Evolutionary conservation across 345 rosid species (phyloP), one percentile per base, ranked within the genome.

Genomic region (Melastoma malabathricum): DNA sequence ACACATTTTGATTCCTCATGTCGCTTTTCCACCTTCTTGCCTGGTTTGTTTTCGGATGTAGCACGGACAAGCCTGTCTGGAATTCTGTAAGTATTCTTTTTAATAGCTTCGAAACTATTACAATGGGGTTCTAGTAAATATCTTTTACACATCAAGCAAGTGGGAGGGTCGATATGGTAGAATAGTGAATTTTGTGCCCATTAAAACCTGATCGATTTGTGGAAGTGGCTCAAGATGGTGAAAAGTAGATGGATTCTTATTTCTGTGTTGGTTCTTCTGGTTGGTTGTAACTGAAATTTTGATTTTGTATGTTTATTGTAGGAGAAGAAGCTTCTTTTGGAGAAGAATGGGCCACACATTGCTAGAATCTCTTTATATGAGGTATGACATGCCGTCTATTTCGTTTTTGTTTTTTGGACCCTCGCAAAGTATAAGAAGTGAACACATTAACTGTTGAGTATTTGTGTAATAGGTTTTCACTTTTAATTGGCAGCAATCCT

Each of bases 281-380:
- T 25, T 15, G n/a, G 16, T 22, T 25, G 48, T 45, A 7, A 17
- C 27, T 10, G 29, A 39, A 39, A 46, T 56, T 34, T 43, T 54
- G 48, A 38, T 22, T 17, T 57, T 43, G 27, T 61, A 64, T 46
- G 52, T 53, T 63, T 9, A 27, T 6, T n/a, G 52, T 67, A 90
- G 98, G 94, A 90, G 56, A 90, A 82, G 72, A 90, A 90, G 61
- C 82, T 90, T 69, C 81, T 86, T 15, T 69, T 90, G 79, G 98
- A 86, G 54, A 80, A 60, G 53, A 78, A 75, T 63, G 96, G 94
- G 39, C 85, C 98, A 61, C 82, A 68, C 66, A 65, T 84, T 66
- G 92, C 77, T 25, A 82, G 96, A 62, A 66, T 90, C 64, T 90
- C 96, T 6, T 80, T 90, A 15, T 78, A 73, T 61, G 94, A 90